Base-by-base conservation (phyloP, 257 asterid genomes). In the Solanum phureja region DNA sequence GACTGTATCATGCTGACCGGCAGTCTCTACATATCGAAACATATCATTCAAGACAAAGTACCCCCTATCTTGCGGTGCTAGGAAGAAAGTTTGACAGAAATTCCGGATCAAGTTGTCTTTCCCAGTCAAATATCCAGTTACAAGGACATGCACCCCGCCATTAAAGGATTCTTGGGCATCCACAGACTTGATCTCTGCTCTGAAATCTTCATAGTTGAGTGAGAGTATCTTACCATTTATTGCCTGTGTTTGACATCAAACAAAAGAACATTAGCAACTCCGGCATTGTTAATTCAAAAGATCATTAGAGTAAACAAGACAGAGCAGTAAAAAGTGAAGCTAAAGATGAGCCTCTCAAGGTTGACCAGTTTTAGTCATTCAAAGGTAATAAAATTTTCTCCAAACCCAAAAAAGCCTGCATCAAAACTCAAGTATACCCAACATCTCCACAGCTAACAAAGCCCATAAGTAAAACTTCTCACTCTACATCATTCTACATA, bases 41-140 rank as follows among this genome's bases (percentile, higher is more conserved):
- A 97, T 93, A 90, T 97, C 99, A 66, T 95, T 97, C 94, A 95
- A 88, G 88, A 97, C 99, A 93, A 93, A 97, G 92, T 92, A 97
- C 37, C 99, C 99, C 72, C 87, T 92, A 76, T 95, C 98, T 88
- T 97, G 99, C 58, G 99, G 99, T 23, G 99, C 99, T 68, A 97
- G 98, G 91, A 95, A 97, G 94, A 97, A 97, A 40, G 94, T 84
- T 84, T 97, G 99, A 31, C 98, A 88, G 90, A 97, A 97, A 87
- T 94, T 92, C 72, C 90, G 91, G 75, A 88, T 90, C 88, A 91
- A 85, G 85, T 89, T 89, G 87, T 94, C 97, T 76, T 92, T 90
- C 88, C 95, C 98, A 4, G 93, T 91, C 81, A 97, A 89, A 86
- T 89, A 91, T 72, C 99, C 99, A 76, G 99, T 97, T 71, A 97